These are phyloP conservation scores for Basidioascus undulatus DNA, from an alignment of 768 basidiomycete species.

Conservation along the genomic window DNA sequence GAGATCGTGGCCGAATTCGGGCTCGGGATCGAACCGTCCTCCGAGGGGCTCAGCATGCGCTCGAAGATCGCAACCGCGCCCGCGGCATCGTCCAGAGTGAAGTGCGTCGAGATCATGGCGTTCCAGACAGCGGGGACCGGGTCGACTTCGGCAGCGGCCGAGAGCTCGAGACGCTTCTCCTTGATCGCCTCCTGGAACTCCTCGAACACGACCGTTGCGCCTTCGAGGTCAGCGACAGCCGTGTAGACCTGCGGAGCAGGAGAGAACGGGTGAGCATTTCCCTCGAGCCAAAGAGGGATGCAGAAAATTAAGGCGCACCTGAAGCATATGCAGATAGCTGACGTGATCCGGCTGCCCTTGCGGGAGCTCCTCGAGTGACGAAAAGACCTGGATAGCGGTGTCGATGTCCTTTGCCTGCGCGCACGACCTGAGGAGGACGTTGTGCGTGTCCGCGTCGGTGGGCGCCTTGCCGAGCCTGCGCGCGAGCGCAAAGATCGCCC, in stretches of 20 bases:
- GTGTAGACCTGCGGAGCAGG: no score
- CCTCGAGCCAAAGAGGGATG: no score
- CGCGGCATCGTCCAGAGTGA: constrained; percentile 18
- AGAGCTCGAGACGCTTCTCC: constrained; percentile 25
- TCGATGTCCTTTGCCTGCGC: constrained; percentile 32
- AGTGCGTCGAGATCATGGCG: constrained; percentile 35
- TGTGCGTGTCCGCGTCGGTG: constrained; percentile 22
- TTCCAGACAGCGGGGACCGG: constrained; percentile 27
- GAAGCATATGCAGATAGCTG: no score
- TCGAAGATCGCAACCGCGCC: constrained; percentile 9
- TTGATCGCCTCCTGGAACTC: constrained; percentile 28
- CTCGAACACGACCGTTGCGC: constrained; percentile 35
- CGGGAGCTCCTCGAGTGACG: constrained; percentile 27
- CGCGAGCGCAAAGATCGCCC: constrained; percentile 36
- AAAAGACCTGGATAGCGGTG: constrained; percentile 38
- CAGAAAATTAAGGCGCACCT: no score
- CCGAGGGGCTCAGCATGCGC: constrained; percentile 3
- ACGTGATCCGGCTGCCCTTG: constrained; percentile 15
- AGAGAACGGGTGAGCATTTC: no score
- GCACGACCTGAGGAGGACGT: constrained; percentile 35
- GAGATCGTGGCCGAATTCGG: not conserved
- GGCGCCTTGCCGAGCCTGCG: constrained; percentile 19
- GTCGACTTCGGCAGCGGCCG: constrained; percentile 27
- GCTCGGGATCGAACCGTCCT: not conserved
- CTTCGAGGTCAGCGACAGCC: no score